phyloP scores from a whole-genome alignment of 2,329 filamentous ascomycete genomes.

The Tympanopsis confertula region DNA sequence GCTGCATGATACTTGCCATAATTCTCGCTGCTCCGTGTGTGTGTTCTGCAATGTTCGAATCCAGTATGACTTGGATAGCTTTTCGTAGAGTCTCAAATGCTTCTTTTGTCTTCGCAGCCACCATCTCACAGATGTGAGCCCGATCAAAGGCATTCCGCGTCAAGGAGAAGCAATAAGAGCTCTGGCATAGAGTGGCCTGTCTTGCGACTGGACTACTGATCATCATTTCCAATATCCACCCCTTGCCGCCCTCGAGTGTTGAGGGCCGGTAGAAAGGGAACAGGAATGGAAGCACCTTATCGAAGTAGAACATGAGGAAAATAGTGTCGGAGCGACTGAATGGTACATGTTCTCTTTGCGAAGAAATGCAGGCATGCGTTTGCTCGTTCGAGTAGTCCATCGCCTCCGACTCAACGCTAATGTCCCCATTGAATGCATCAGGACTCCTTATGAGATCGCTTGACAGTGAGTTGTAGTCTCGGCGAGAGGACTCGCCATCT shows the following conservation, averaged over 20 bases:
- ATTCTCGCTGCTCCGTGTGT: conserved; percentile 11
- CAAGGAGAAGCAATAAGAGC: conserved; percentile 43
- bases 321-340: conserved; percentile 8
- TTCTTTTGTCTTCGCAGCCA: conserved; percentile 5
- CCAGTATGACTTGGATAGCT: conserved; percentile 10
- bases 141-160: conserved; percentile 21
- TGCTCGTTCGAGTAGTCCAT: conserved; percentile 5
- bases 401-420: conserved; percentile 2
- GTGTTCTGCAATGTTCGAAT: conserved; percentile 7
- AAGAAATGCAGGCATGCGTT: conserved; percentile 4
- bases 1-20: conserved; percentile 20
- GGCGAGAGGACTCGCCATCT: conserved; percentile 3
- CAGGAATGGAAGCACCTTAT: conserved; percentile 49
- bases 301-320: conserved; percentile 46
- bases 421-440: conserved; percentile 5
- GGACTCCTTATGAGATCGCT: conserved; percentile 2
- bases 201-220: conserved; percentile 44
- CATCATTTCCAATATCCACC: conserved; percentile 47
- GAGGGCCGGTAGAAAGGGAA: conserved; percentile 51
- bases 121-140: conserved; percentile 17
- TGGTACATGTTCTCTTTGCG: conserved; percentile 4
- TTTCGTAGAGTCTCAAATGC: conserved; percentile 7
- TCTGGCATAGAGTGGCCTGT: conserved; percentile 42
- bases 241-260: conserved; percentile 40
- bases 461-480: background rate